A percentile compares a stretch with the other conserved stretches of the same genome.
Evolutionary conservation across 768 basidiomycete genomes (phyloP).

Genomic region (Lactifluus hygrophoroides): DNA sequence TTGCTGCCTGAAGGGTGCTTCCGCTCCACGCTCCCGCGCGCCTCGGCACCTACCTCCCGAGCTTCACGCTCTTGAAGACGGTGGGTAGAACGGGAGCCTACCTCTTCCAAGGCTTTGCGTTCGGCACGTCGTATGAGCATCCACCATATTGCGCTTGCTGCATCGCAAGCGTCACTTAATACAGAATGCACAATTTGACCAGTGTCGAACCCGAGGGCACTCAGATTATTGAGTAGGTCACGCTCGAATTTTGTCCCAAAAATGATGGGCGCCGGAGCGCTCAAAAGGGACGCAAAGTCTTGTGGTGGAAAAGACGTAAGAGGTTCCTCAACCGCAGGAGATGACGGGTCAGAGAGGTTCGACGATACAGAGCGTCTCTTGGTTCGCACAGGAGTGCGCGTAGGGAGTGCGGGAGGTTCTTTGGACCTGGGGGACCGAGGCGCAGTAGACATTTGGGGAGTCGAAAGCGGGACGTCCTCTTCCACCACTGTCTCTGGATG

Average conservation of each 20-base stretch:
- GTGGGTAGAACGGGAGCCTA: constrained; percentile 8
- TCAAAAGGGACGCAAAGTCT: constrained; percentile 58
- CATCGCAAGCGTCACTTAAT: constrained; percentile 84
- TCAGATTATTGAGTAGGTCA: constrained; percentile 66
- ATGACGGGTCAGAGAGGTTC: constrained; percentile 57
- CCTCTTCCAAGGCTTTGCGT: constrained; percentile 43
- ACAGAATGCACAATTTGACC: constrained; percentile 96
- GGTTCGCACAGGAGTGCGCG: constrained; percentile 88
- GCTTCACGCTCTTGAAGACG: constrained; percentile 5
- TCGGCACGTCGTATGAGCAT: constrained; percentile 79
- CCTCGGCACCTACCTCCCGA: constrained; percentile 17
- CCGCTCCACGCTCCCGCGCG: constrained; percentile 19
- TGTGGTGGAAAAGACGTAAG: constrained; percentile 33
- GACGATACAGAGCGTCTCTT: constrained; percentile 95
- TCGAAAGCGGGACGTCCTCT: constrained; percentile 31
- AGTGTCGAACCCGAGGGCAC: constrained; percentile 78
- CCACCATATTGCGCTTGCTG: constrained; percentile 92
- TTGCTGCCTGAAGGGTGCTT: background rate
- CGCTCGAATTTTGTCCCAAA: constrained; percentile 82
- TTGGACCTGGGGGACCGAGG: constrained; percentile 24
- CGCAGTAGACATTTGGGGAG: constrained; percentile 24
- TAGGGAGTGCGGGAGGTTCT: constrained; percentile 51
- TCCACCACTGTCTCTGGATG: constrained; percentile 46
- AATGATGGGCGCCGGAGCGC: constrained; percentile 64
- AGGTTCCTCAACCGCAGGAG: constrained; percentile 31